Base-by-base conservation (phyloP, 345 rosid genomes). In the Aquilaria sinensis region DNA sequence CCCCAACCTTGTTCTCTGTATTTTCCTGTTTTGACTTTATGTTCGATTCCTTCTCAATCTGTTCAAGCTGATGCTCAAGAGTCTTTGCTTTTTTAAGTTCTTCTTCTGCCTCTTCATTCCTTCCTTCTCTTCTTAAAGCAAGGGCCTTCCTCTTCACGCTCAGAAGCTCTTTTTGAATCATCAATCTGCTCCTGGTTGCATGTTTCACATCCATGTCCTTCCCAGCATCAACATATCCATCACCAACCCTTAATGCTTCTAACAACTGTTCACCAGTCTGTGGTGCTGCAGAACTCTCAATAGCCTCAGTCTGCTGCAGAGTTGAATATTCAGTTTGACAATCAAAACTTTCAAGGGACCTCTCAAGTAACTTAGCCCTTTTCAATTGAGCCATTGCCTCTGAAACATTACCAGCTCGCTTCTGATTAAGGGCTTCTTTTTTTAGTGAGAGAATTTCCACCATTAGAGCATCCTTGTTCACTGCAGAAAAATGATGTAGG, bases 91-190 rank as follows among this genome's bases (percentile, higher is more conserved):
- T 85, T 77, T 79, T 82, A 67, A 85, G 52, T 70, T 82, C 88
- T 73, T 80, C 92, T 63, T 88, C 92, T 6, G 90, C 83, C 75
- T 83, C 92, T 56, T 79, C 81, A 54, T 77, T 30, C 71, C 70
- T 80, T 37, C 96, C 96, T 77, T 85, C 96, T 75, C 90, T 88
- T 78, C 84, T 83, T 74, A 86, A 70, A 57, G 85, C 61, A 65
- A 89, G 84, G 56, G 90, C 93, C 73, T 82, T 84, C 87, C 81
- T 86, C 67, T 86, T 86, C 74, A 82, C 71, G 47, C 78, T 81
- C 49, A 89, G 78, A 69, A 88, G 90, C 72, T 88, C 96, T 72
- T 75, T 88, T 71, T 88, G 90, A 63, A 83, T 75, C 63, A 23
- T 72, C 61, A 82, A 72, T 74, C 82, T 82, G 74, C 77, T 85